Percentiles rank a stretch among this genome's conserved stretches.
Evolutionary conservation across 495 filamentous ascomycete species (phyloP).

Genomic region (Penicillium cosmopolitanum): DNA sequence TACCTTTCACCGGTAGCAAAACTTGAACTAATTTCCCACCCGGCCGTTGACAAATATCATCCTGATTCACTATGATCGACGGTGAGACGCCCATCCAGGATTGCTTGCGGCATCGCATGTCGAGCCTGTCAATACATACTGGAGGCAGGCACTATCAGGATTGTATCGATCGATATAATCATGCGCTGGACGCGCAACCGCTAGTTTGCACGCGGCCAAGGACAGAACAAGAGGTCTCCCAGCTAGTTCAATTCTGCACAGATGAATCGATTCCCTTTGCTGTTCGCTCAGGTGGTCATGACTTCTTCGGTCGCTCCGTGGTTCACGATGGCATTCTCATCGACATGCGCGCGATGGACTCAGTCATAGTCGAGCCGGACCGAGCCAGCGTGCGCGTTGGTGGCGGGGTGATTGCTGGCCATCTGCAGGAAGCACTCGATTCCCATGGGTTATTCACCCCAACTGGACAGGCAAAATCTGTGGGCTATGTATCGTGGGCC

Average conservation of each 20-base stretch:
- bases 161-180: conserved; percentile 1
- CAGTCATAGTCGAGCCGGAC: conserved; percentile 4
- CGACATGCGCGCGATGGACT: conserved; percentile 15
- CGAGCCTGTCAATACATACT: conserved; percentile 3
- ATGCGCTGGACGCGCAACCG: conserved; percentile 2
- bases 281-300: conserved; percentile 11
- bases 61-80: background rate
- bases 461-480: conserved; percentile 4
- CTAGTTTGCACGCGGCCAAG: conserved; percentile 2
- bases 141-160: conserved; percentile 2
- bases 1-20: no score
- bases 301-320: conserved; percentile 8
- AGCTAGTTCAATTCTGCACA: conserved; percentile 5
- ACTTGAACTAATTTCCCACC: no score
- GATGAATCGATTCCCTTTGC: conserved; percentile 4
- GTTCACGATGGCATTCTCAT: conserved; percentile 6
- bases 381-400: conserved; percentile 6
- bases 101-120: conserved; percentile 1
- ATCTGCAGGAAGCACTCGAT: conserved; percentile 10
- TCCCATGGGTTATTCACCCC: conserved; percentile 10
- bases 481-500: conserved; percentile 15
- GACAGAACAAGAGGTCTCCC: conserved; percentile 5
- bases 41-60: no score
- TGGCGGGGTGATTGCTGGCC: conserved; percentile 6
- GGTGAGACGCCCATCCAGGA: background rate